Conservation (phyloP, 352 stramenopile species). For the Peronosclerospora sorghi region DNA sequence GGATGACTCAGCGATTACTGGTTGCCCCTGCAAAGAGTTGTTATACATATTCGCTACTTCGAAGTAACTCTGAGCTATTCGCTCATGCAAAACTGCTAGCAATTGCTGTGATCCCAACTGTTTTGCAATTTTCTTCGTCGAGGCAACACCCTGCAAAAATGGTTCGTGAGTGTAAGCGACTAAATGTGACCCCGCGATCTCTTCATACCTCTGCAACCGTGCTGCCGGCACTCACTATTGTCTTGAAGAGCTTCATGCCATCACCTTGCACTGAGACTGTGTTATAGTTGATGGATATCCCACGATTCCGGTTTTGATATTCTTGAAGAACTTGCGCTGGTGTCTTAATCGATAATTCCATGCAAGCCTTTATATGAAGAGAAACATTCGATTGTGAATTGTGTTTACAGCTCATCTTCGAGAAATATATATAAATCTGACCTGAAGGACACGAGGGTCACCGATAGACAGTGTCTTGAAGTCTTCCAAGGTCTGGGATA, state of each 20-base stretch:
- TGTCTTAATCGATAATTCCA: slow-evolving; percentile 72
- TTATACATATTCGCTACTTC: slow-evolving; percentile 71
- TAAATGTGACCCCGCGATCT: not conserved
- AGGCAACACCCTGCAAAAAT: slow-evolving; percentile 39
- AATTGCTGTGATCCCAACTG: slow-evolving; percentile 65
- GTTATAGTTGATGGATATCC: slow-evolving; percentile 77
- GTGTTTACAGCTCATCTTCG: not conserved
- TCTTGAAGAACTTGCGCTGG: slow-evolving; percentile 79
- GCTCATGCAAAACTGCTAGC: slow-evolving; percentile 52
- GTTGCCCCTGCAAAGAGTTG: slow-evolving; percentile 28
- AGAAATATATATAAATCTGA: not conserved
- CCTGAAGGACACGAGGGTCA: slow-evolving; percentile 56
- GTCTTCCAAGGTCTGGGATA: slow-evolving; percentile 38
- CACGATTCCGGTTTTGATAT: slow-evolving; percentile 73
- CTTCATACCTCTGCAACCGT: slow-evolving; percentile 49
- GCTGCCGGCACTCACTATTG: slow-evolving; percentile 56
- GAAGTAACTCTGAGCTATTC: slow-evolving; percentile 33
- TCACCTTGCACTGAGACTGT: slow-evolving; percentile 41
- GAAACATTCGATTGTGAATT: not conserved
- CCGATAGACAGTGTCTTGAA: slow-evolving; percentile 55
- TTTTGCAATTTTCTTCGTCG: slow-evolving; percentile 77
- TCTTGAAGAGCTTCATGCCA: slow-evolving; percentile 68
- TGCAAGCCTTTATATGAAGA: slow-evolving; percentile 33
- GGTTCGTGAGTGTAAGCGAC: slow-evolving; percentile 5
- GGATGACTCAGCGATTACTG: slow-evolving; percentile 13